Evolutionary conservation across 2,329 filamentous ascomycete species (phyloP).

Genomic region (Botrytis fragariae): DNA sequence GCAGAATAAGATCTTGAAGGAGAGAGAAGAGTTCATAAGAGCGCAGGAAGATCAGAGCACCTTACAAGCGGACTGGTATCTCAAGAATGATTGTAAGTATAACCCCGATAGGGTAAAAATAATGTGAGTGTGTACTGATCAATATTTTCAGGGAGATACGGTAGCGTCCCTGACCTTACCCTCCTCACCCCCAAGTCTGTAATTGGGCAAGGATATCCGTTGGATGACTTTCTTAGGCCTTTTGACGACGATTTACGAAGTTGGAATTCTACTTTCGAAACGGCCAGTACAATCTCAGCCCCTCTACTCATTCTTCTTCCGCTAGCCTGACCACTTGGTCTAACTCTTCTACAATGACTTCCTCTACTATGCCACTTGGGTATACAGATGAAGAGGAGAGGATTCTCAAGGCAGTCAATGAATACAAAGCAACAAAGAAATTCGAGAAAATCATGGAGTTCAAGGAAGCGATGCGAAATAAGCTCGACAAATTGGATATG

Average conservation of each 20-base stretch:
- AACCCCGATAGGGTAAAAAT: not conserved
- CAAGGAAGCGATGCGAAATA: not conserved
- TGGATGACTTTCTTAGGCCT: conserved; percentile 4
- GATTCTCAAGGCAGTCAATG: not conserved
- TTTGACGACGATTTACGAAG: not conserved
- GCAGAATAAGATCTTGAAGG: not conserved
- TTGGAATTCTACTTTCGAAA: not conserved
- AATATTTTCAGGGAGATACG: not conserved
- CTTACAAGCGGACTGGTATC: conserved; percentile 3
- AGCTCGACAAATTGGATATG: not conserved
- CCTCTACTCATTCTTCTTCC: not conserved
- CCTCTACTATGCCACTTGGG: not conserved
- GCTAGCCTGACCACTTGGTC: not conserved
- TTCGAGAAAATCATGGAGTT: not conserved
- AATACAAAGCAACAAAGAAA: not conserved
- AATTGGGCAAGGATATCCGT: not conserved
- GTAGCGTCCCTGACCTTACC: conserved; percentile 5
- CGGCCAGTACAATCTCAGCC: not conserved
- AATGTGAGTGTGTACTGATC: not conserved
- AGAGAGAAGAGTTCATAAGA: not conserved
- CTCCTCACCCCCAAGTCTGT: not conserved
- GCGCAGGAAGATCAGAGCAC: not conserved
- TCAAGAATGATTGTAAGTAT: conserved; percentile 13
- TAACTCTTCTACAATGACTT: not conserved
- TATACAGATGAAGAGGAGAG: not conserved